phyloP scores from a whole-genome alignment of 2,329 filamentous ascomycete species.

The Cladophialophora bantiana region DNA sequence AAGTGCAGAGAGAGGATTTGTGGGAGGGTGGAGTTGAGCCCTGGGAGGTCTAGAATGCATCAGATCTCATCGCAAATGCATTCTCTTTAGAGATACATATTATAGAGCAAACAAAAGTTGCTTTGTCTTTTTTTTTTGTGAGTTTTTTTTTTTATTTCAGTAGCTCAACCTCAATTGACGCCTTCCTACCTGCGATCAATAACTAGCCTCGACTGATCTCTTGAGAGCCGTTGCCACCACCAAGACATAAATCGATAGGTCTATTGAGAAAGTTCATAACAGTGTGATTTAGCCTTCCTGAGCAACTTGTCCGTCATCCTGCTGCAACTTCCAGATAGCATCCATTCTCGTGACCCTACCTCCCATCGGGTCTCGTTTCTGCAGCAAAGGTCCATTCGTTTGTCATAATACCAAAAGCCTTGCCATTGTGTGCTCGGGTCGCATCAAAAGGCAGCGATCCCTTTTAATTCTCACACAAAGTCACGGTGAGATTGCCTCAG shows the following conservation, averaged over 20 bases:
- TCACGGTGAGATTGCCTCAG: constrained; percentile 31
- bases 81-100: constrained; percentile 9
- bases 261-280: constrained; percentile 33
- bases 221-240: constrained; percentile 8
- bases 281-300: constrained; percentile 11
- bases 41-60: neutral
- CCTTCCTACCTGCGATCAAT: neutral
- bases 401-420: constrained; percentile 21
- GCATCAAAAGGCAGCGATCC: constrained; percentile 33
- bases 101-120: constrained; percentile 21
- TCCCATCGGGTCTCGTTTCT: neutral
- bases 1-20: constrained; percentile 77
- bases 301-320: constrained; percentile 32
- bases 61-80: constrained; percentile 8
- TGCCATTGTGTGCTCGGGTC: constrained; percentile 17
- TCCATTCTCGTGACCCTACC: neutral
- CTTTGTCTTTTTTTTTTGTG: neutral
- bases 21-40: constrained; percentile 67
- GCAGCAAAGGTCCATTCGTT: neutral
- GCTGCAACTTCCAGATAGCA: constrained; percentile 5
- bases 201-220: constrained; percentile 3
- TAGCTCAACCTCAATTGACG: neutral
- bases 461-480: constrained; percentile 29
- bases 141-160: neutral
- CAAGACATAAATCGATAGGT: constrained; percentile 26